Evolutionary conservation across 306 rosid species (phyloP).

Genomic region (Malus asiatica): DNA sequence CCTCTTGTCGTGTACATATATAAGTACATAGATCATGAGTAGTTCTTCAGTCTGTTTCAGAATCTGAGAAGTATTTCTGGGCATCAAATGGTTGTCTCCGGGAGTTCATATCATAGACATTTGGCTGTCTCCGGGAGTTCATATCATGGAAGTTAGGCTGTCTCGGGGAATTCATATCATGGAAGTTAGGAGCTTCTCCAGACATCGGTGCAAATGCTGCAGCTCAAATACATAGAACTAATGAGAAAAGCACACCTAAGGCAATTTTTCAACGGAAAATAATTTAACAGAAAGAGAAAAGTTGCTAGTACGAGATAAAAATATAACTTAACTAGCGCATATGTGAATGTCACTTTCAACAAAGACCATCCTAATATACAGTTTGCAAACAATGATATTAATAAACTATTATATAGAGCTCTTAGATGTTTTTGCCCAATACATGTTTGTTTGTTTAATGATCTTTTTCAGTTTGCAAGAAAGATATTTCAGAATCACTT

Average conservation of each 20-base stretch:
- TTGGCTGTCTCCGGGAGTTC: neutral
- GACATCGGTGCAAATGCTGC: slow-evolving; percentile 92
- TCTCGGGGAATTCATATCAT: slow-evolving; percentile 28
- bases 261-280: neutral
- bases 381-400: neutral
- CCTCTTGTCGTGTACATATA: neutral
- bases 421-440: too few species aligned
- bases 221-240: neutral
- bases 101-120: neutral
- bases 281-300: neutral
- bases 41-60: slow-evolving; percentile 4
- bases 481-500: neutral
- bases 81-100: neutral
- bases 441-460: neutral
- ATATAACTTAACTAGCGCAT: neutral
- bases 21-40: neutral
- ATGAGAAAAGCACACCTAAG: neutral
- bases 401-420: neutral
- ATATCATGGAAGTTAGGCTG: slow-evolving; percentile 24
- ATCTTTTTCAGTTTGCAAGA: neutral
- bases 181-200: slow-evolving; percentile 29
- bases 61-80: neutral
- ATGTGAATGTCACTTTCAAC: neutral
- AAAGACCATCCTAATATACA: neutral
- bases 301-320: too few species aligned